These are phyloP conservation scores for Clitopilus hobsonii DNA, from an alignment of 768 basidiomycete species.

Conservation along the genomic window DNA sequence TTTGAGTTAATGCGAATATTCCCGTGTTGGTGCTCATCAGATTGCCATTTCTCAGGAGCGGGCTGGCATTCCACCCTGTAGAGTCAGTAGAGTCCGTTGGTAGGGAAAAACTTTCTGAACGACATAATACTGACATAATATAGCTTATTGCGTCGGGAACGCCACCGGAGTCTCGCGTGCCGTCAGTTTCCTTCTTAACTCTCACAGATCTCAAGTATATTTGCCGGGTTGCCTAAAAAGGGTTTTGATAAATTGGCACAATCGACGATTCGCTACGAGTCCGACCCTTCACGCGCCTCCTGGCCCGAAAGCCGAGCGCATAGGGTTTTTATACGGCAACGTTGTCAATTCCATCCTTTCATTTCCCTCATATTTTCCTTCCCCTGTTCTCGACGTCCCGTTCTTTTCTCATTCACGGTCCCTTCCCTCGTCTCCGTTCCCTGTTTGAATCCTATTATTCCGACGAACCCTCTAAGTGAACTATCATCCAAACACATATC, in stretches of 20 bases:
- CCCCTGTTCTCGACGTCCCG: constrained; percentile 7
- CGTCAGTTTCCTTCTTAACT: neutral
- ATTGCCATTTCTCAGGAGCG: neutral
- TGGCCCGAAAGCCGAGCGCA: constrained; percentile 1
- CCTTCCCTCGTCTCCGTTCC: constrained; percentile 3
- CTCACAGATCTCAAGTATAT: neutral
- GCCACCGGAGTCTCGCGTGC: neutral
- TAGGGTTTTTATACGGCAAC: constrained; percentile 13
- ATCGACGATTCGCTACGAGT: constrained; percentile 1
- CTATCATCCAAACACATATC: neutral
- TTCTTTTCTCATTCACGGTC: constrained; percentile 9
- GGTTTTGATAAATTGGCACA: neutral
- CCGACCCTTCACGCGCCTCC: neutral
- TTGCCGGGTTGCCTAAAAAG: neutral
- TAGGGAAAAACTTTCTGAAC: neutral
- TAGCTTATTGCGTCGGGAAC: neutral
- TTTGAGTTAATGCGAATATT: no score
- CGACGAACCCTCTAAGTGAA: neutral
- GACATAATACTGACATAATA: neutral
- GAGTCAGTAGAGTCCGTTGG: neutral
- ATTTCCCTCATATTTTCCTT: constrained; percentile 7
- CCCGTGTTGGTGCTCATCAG: no score
- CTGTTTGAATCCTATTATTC: neutral
- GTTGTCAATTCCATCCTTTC: constrained; percentile 13
- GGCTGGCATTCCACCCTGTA: neutral